Evolutionary conservation across 306 rosid species (phyloP).

Genomic region (Quercus rubra): DNA sequence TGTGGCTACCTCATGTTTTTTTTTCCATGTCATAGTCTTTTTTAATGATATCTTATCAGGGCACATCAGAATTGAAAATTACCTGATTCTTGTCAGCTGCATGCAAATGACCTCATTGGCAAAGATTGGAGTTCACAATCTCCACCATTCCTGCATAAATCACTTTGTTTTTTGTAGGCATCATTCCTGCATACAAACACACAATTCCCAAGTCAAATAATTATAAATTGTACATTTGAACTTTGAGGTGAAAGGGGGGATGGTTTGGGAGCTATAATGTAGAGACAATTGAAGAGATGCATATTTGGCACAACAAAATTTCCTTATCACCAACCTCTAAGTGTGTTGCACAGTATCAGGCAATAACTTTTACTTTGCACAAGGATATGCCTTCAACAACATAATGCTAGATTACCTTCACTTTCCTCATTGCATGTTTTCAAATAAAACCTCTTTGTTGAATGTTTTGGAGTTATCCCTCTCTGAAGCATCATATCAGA

Average conservation of each 20-base stretch:
- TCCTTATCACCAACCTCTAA: background rate
- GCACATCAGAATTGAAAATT: background rate
- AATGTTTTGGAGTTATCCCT: background rate
- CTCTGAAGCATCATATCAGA: conserved; percentile 9
- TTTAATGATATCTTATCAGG: background rate
- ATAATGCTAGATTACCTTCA: background rate
- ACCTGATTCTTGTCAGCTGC: background rate
- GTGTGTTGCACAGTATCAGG: background rate
- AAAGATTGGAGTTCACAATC: background rate
- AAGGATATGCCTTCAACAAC: background rate
- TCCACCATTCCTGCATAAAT: background rate
- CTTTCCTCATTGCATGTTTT: background rate
- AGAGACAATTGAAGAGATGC: background rate
- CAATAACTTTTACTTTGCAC: background rate
- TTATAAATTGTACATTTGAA: background rate
- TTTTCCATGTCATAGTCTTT: too few relatives aligned
- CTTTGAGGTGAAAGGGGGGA: background rate
- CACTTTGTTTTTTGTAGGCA: background rate
- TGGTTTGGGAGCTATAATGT: background rate
- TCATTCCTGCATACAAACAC: background rate
- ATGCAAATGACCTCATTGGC: background rate
- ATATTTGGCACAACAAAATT: background rate
- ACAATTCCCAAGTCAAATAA: background rate
- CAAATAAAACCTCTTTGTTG: conserved; percentile 5
- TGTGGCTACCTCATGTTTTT: too few relatives aligned